These are phyloP conservation scores for Podospora pseudocomata DNA, from an alignment of 495 filamentous ascomycete genomes.

Conservation along the genomic window DNA sequence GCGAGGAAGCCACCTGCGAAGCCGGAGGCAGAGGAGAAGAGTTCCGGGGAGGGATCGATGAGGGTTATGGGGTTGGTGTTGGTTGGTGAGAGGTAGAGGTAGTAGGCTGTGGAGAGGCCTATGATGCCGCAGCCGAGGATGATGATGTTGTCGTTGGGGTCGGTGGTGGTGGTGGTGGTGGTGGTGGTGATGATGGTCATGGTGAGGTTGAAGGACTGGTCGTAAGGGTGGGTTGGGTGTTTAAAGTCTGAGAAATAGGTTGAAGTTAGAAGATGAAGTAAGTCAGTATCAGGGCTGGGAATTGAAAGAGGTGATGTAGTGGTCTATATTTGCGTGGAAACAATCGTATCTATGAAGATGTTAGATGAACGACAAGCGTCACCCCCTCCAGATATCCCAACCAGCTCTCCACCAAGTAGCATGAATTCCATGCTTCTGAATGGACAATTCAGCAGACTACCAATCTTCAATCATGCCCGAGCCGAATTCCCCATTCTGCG, in stretches of 20 bases:
- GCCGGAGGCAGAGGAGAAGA: slow-evolving; percentile 71
- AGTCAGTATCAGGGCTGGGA: neutral
- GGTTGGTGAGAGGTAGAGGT: slow-evolving; percentile 56
- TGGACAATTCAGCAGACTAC: neutral
- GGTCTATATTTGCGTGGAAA: too few relatives aligned
- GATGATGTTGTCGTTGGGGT: slow-evolving; percentile 44
- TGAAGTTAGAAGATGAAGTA: neutral
- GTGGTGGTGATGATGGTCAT: neutral
- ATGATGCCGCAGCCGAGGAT: slow-evolving; percentile 81
- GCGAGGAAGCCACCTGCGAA: slow-evolving; percentile 73
- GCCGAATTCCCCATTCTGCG: neutral
- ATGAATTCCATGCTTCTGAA: neutral
- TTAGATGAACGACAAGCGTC: neutral
- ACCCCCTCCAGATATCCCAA: neutral
- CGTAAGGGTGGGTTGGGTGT: neutral
- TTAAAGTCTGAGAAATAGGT: neutral
- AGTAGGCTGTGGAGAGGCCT: slow-evolving; percentile 72
- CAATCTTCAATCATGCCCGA: neutral
- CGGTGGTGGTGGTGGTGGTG: slow-evolving; percentile 36
- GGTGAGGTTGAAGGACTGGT: neutral
- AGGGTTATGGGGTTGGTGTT: slow-evolving; percentile 58
- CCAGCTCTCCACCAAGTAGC: neutral
- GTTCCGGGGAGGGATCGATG: slow-evolving; percentile 58
- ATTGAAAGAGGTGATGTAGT: neutral
- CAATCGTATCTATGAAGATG: too few relatives aligned